Base-by-base conservation (phyloP, 2,329 filamentous ascomycete genomes). In the Trichoderma koningiopsis region DNA sequence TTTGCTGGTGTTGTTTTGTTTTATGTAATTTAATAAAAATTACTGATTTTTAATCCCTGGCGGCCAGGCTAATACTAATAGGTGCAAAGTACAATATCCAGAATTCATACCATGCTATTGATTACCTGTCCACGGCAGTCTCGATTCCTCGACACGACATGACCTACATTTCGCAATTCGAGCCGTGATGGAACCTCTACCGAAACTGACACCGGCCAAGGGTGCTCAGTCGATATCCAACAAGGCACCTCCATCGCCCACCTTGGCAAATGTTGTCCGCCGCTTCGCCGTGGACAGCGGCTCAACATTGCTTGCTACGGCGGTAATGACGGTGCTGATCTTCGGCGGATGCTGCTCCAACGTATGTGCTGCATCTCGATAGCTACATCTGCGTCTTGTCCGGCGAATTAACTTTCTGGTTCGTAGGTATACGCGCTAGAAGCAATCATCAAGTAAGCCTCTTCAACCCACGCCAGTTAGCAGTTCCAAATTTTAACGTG, bases 261-360 rank as follows among this genome's bases (percentile, higher is more conserved):
- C 64, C 2, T 67, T 67, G 55, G 40, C 64, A 29, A 67, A 59
- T 56, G 22, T 59, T 35, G 19, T 35, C 27, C 64, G 64, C 40
- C 55, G 8, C 24, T 59, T 67, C 24, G 64, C 55, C 29, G 29
- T 52, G 29, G 53, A 67, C 31, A 59, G 65, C 27, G 67, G 69
- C 27, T 55, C 62, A 49, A 59, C 77, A 33, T 61, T 81, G 86
- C 79, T 92, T 47, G 86, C 87, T 69, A 83, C 90, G 57, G 83
- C 85, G 27, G 83, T 86, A 69, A 96, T 96, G 86, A 85, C 95
- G 69, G 86, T 86, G 63, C 86, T 98, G 73, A 98, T 99, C 70
- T 97, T 99, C 79, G 96, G 96, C 63, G 96, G 96, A 35, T 97
- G 94, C 78, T 97, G 94, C 82, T 93, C 93, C 43, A 97, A 97